These are phyloP conservation scores for Zygosaccharomyces pseudobailii DNA, from an alignment of 1,139 yeast genomes.

Conservation along the genomic window DNA sequence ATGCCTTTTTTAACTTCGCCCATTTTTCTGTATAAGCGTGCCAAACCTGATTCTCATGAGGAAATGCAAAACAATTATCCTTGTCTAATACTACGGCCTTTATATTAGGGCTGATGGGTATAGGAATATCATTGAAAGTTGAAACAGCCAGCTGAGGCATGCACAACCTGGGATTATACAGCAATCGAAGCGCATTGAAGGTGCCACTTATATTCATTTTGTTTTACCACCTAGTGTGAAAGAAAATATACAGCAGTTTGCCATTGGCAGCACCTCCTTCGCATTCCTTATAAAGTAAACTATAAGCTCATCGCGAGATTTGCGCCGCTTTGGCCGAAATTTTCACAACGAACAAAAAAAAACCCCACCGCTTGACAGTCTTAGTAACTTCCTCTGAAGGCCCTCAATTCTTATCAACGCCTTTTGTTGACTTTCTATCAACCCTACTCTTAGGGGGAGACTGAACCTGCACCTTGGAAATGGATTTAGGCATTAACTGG, in stretches of 20 bases:
- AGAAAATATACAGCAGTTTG: not conserved
- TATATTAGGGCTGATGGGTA: slow-evolving; percentile 48
- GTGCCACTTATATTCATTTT: slow-evolving; percentile 64
- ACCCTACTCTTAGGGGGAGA: not conserved
- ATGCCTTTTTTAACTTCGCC: slow-evolving; percentile 48
- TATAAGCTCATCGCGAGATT: not conserved
- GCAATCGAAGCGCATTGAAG: slow-evolving; percentile 55
- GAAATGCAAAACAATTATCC: slow-evolving; percentile 90
- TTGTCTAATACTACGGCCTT: slow-evolving; percentile 86
- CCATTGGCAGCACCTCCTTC: not conserved
- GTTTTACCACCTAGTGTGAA: not conserved
- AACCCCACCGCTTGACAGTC: too few species aligned
- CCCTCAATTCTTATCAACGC: not conserved
- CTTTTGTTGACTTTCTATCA: not conserved
- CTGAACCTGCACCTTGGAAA: not conserved
- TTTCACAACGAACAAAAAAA: not conserved
- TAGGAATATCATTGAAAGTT: slow-evolving; percentile 56
- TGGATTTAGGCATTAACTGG: slow-evolving; percentile 6
- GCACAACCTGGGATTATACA: slow-evolving; percentile 62
- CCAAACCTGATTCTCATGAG: slow-evolving; percentile 77
- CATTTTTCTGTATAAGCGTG: slow-evolving; percentile 63
- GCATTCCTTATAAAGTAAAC: not conserved
- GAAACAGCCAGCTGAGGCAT: slow-evolving; percentile 61
- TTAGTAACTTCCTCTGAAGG: not conserved
- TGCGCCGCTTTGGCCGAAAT: not conserved